phyloP scores from a whole-genome alignment of 2,329 filamentous ascomycete genomes.

The Penicillium brasilianum region DNA sequence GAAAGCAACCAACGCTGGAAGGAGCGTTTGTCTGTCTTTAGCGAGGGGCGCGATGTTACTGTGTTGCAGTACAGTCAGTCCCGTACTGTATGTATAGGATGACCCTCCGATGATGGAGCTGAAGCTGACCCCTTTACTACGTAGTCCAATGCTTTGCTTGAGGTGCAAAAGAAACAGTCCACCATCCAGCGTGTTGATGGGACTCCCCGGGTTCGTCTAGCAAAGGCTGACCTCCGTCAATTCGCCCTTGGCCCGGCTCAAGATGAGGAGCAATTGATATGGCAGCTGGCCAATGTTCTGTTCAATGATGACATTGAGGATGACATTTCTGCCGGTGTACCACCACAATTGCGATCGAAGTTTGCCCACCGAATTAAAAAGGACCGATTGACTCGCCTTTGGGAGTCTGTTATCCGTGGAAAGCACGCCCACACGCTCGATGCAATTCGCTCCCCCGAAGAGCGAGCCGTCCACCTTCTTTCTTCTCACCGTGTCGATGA shows the following conservation, averaged over 20 bases:
- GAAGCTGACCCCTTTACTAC: conserved; percentile 9
- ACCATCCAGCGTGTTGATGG: conserved; percentile 58
- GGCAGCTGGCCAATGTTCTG: conserved; percentile 84
- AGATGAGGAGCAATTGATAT: conserved; percentile 61
- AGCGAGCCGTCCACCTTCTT: conserved; percentile 81
- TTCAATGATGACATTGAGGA: conserved; percentile 71
- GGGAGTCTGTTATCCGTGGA: conserved; percentile 56
- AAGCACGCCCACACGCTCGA: conserved; percentile 71
- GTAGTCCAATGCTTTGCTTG: conserved; percentile 33
- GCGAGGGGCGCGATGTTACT: conserved; percentile 40
- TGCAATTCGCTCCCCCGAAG: conserved; percentile 69
- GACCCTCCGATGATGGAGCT: conserved; percentile 20
- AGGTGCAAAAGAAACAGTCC: conserved; percentile 43
- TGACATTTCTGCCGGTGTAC: conserved; percentile 51
- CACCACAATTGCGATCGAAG: conserved; percentile 43
- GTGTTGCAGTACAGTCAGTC: conserved; percentile 34
- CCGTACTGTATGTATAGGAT: conserved; percentile 26
- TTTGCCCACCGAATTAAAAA: conserved; percentile 54
- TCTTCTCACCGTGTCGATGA: conserved; percentile 79
- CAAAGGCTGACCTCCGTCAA: conserved; percentile 40
- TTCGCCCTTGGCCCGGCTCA: conserved; percentile 38
- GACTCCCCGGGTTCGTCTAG: conserved; percentile 60
- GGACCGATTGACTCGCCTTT: conserved; percentile 52
- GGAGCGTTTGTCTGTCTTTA: conserved; percentile 55
- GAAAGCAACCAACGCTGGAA: conserved; percentile 54